Conservation (phyloP, 768 basidiomycete genomes). For the Termitomyces sp. region DNA sequence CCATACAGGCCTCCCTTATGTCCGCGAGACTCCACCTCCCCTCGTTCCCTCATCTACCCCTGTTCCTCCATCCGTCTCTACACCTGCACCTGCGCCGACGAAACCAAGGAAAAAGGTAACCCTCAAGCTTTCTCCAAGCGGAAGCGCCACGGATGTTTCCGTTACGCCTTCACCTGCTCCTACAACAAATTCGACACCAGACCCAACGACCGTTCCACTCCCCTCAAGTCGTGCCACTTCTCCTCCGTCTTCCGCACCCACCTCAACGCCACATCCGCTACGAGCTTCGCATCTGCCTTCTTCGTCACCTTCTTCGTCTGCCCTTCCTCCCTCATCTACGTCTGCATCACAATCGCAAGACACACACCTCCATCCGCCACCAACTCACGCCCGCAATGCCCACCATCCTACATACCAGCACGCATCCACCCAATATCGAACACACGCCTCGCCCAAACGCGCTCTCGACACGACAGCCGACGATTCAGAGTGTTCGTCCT, state of each 20-base stretch:
- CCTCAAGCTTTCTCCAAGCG: slow-evolving; percentile 18
- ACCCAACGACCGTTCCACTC: slow-evolving; percentile 10
- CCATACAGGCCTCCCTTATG: slow-evolving; percentile 66
- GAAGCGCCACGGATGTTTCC: background rate
- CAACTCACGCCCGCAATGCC: too few relatives aligned
- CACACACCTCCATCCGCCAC: background rate
- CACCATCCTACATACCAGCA: too few relatives aligned
- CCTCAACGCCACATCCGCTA: slow-evolving; percentile 2
- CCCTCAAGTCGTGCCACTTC: slow-evolving; percentile 9
- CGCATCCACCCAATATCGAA: background rate
- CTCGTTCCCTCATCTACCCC: background rate
- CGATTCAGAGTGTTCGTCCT: slow-evolving; percentile 11
- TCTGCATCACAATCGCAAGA: too few relatives aligned
- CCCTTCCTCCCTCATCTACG: background rate
- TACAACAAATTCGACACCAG: slow-evolving; percentile 2
- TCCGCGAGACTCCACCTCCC: slow-evolving; percentile 43
- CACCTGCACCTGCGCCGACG: background rate
- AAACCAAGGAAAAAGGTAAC: slow-evolving; percentile 22
- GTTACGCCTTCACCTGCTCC: too few relatives aligned
- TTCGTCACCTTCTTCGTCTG: background rate
- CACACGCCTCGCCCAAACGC: slow-evolving; percentile 23
- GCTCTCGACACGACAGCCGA: slow-evolving; percentile 27
- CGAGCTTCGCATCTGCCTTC: slow-evolving; percentile 11
- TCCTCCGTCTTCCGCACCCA: slow-evolving; percentile 1
- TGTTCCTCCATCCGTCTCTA: background rate